Evolutionary conservation across 2,329 filamentous ascomycete species (phyloP).

Genomic region (Claviceps humidiphila): DNA sequence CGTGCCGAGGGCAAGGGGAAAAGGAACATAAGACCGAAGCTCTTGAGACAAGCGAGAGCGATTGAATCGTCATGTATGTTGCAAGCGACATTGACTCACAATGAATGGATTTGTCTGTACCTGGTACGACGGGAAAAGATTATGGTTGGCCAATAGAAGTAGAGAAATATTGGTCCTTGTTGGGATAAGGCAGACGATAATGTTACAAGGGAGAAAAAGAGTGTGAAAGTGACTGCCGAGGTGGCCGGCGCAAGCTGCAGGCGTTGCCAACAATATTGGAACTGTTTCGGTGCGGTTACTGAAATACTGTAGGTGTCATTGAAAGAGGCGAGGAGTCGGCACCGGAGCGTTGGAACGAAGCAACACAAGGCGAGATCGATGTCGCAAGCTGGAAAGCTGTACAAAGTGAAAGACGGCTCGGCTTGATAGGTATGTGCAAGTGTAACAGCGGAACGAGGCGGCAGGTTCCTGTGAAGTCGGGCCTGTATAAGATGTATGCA

Average conservation of each 20-base stretch:
- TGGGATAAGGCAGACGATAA: constrained; percentile 6
- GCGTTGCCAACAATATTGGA: constrained; percentile 23
- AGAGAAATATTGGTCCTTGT: neutral
- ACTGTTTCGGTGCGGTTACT: constrained; percentile 18
- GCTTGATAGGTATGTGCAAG: constrained; percentile 9
- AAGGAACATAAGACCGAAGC: neutral
- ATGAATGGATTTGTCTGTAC: constrained; percentile 13
- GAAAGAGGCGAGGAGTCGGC: constrained; percentile 20
- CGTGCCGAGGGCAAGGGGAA: neutral
- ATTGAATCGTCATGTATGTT: constrained; percentile 5
- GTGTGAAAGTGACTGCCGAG: constrained; percentile 16
- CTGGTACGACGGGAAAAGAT: constrained; percentile 15
- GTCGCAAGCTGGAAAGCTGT: constrained; percentile 12
- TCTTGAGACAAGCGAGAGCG: constrained; percentile 7
- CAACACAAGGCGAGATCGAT: constrained; percentile 19
- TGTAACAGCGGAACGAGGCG: constrained; percentile 4
- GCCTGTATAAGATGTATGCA: neutral
- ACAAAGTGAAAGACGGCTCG: constrained; percentile 6
- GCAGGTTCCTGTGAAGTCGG: neutral
- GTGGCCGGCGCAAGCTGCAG: constrained; percentile 17
- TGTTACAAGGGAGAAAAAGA: constrained; percentile 10
- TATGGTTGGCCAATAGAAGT: constrained; percentile 1
- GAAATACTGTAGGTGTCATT: constrained; percentile 14
- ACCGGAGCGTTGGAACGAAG: constrained; percentile 20
- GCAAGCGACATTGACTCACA: constrained; percentile 24